Conservation (phyloP, 495 filamentous ascomycete genomes). For the Copromyces sp. region DNA sequence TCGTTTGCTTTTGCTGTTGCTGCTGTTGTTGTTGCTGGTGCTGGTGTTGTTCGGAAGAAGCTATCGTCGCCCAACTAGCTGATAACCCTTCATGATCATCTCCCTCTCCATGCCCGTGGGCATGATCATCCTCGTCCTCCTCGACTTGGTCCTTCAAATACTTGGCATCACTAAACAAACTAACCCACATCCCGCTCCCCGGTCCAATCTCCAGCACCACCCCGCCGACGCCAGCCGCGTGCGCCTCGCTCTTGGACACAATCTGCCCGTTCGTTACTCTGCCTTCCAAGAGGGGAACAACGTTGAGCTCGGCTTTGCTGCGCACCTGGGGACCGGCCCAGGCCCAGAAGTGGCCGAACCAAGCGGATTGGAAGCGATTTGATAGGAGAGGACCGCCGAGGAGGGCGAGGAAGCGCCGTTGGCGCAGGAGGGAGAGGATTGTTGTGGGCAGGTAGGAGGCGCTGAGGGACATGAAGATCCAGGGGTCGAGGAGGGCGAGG, state of each 20-base stretch:
- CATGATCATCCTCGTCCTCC: background rate
- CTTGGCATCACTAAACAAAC: slow-evolving; percentile 18
- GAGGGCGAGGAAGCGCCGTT: slow-evolving; percentile 16
- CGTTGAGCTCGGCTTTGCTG: slow-evolving; percentile 13
- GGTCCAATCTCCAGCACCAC: slow-evolving; percentile 39
- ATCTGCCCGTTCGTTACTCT: slow-evolving; percentile 19
- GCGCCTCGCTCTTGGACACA: background rate
- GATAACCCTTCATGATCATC: background rate
- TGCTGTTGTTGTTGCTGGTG: background rate
- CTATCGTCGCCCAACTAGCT: slow-evolving; percentile 1
- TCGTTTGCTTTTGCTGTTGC: background rate
- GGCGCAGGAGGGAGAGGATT: slow-evolving; percentile 20
- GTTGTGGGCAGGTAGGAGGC: slow-evolving; percentile 27
- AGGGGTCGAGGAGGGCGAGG: slow-evolving; percentile 25
- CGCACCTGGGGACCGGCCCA: slow-evolving; percentile 29
- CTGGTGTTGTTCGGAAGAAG: background rate
- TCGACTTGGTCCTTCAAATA: background rate
- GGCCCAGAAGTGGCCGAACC: slow-evolving; percentile 43
- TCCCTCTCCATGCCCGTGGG: background rate
- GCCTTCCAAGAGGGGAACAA: slow-evolving; percentile 34
- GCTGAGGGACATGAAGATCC: slow-evolving; percentile 29
- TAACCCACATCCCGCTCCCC: slow-evolving; percentile 38
- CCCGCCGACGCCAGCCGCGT: slow-evolving; percentile 22
- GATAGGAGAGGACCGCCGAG: slow-evolving; percentile 22
- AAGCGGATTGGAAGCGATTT: slow-evolving; percentile 18